Conservation (phyloP, 352 stramenopile genomes). For the Thraustochytrium striatum region DNA sequence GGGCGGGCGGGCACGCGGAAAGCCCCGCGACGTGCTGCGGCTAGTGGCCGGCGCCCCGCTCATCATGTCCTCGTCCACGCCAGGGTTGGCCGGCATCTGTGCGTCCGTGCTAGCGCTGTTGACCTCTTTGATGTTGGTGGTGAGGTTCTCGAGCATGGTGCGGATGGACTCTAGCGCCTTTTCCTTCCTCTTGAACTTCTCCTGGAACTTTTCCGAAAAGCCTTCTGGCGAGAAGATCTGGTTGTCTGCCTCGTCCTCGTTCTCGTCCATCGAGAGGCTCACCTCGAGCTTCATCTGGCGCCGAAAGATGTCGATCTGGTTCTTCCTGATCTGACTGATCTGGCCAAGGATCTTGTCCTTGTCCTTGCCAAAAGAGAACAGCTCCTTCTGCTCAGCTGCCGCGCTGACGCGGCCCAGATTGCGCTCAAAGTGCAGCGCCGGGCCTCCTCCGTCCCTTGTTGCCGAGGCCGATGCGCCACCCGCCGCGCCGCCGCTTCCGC, state of each 20-base stretch:
- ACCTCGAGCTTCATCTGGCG: conserved; percentile 41
- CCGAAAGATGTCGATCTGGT: conserved; percentile 35
- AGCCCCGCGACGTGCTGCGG: too few species aligned
- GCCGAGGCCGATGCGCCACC: too few species aligned
- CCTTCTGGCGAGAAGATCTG: conserved; percentile 41
- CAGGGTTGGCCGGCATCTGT: conserved; percentile 20
- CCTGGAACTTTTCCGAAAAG: conserved; percentile 45
- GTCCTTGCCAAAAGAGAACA: conserved; percentile 35
- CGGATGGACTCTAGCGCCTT: background rate
- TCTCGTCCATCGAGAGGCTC: conserved; percentile 42
- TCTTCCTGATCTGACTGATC: conserved; percentile 6
- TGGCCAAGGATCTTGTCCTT: background rate
- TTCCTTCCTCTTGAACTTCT: conserved; percentile 48
- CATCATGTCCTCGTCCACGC: background rate
- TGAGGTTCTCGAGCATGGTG: conserved; percentile 18
- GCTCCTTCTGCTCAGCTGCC: background rate
- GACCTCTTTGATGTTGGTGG: conserved; percentile 25
- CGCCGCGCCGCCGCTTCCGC: too few species aligned
- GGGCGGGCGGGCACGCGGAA: too few species aligned
- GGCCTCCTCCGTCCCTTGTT: too few species aligned
- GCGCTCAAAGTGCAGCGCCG: conserved; percentile 17
- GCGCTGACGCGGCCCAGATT: conserved; percentile 11
- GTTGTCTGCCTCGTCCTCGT: conserved; percentile 31
- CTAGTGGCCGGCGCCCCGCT: too few species aligned
- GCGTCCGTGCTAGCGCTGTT: background rate